phyloP scores from a whole-genome alignment of 2,329 filamentous ascomycete species.

The Pezicula neosporulosa region DNA sequence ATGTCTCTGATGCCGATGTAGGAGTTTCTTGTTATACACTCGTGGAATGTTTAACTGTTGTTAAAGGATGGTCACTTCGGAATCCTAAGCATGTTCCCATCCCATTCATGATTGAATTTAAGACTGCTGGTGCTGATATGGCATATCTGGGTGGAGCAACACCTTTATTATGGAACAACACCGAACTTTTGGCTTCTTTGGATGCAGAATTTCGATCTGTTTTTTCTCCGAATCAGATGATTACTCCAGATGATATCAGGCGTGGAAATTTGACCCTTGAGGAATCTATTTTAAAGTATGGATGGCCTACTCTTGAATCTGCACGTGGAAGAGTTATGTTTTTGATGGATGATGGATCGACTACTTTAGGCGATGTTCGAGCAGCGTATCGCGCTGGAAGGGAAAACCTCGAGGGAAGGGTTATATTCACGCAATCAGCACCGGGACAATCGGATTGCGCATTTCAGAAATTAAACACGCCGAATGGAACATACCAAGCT shows the following conservation, averaged over 20 bases:
- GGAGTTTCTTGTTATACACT: constrained; percentile 43
- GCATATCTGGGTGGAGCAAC: constrained; percentile 27
- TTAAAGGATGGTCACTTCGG: constrained; percentile 41
- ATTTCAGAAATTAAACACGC: constrained; percentile 44
- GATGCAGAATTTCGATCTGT: constrained; percentile 44
- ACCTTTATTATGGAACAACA: constrained; percentile 40
- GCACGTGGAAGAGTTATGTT: constrained; percentile 44
- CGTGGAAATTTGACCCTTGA: constrained; percentile 39
- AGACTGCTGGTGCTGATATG: constrained; percentile 24
- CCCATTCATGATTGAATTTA: constrained; percentile 46
- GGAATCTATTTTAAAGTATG: constrained; percentile 38
- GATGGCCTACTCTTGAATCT: constrained; percentile 44
- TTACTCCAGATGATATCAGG: constrained; percentile 44
- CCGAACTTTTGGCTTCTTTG: constrained; percentile 35
- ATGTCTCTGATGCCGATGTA: constrained; percentile 46
- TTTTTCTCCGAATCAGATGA: constrained; percentile 35
- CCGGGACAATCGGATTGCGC: constrained; percentile 43
- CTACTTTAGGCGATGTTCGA: constrained; percentile 30
- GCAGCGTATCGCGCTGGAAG: constrained; percentile 37
- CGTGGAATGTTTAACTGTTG: constrained; percentile 36
- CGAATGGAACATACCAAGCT: constrained; percentile 35
- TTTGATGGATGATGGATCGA: constrained; percentile 46
- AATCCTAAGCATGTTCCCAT: constrained; percentile 42
- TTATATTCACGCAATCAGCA: constrained; percentile 43
- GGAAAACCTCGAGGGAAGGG: neutral